phyloP scores from a whole-genome alignment of 2,329 filamentous ascomycete genomes.

The Trichoderma sp. region DNA sequence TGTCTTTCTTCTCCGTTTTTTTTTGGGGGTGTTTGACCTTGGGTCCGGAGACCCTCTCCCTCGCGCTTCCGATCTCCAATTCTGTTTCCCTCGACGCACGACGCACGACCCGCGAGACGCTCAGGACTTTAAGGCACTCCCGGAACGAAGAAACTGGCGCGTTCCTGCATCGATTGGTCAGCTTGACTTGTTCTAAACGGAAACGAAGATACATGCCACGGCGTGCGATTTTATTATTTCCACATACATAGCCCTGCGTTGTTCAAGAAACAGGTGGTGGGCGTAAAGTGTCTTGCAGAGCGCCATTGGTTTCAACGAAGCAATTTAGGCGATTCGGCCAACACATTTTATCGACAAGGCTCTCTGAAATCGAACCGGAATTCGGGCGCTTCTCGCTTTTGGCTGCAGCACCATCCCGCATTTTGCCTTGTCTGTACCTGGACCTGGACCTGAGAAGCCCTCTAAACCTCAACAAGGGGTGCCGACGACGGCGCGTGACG shows the following conservation, averaged over 20 bases:
- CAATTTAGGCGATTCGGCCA: conserved; percentile 10
- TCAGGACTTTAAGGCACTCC: background rate
- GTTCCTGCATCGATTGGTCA: conserved; percentile 18
- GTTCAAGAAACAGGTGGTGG: background rate
- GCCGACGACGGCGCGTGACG: conserved; percentile 11
- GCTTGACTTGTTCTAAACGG: background rate
- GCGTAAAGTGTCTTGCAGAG: background rate
- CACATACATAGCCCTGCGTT: background rate
- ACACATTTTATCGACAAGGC: conserved; percentile 10
- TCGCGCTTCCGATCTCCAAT: background rate
- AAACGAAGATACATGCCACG: conserved; percentile 13
- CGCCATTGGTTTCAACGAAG: conserved; percentile 1
- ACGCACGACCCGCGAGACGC: conserved; percentile 4
- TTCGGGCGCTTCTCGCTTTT: background rate
- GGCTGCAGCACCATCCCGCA: background rate
- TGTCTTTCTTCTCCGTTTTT: background rate
- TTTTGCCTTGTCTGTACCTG: background rate
- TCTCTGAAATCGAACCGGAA: background rate
- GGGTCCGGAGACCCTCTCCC: background rate
- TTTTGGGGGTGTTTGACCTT: background rate
- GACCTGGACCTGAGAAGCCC: background rate
- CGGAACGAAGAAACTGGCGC: background rate
- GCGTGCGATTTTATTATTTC: background rate
- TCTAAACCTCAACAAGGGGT: background rate
- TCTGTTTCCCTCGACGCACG: background rate